Evolutionary conservation across 345 rosid genomes (phyloP).

Genomic region (Populus davidiana): DNA sequence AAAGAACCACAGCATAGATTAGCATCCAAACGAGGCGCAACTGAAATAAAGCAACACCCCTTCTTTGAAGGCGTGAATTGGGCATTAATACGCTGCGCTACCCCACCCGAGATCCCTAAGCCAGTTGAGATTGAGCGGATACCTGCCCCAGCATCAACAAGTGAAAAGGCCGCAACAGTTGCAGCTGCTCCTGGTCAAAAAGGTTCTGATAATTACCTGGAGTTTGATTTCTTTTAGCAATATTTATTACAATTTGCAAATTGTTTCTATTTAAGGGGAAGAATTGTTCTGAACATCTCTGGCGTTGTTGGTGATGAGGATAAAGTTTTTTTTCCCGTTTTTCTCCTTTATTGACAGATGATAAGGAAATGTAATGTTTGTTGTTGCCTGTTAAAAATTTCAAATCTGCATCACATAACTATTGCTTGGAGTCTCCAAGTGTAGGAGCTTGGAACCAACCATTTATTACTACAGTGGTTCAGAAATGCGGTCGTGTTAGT

Average conservation of each 20-base stretch:
- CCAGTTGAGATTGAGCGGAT: slow-evolving; percentile 60
- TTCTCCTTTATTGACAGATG: slow-evolving; percentile 29
- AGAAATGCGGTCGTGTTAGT: neutral
- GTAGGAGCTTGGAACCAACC: neutral
- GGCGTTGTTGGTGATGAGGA: slow-evolving; percentile 35
- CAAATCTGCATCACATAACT: slow-evolving; percentile 16
- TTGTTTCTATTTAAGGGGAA: slow-evolving; percentile 39
- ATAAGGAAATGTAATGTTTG: slow-evolving; percentile 38
- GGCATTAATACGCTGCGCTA: slow-evolving; percentile 83
- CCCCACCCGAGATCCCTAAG: slow-evolving; percentile 87
- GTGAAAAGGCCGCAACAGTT: slow-evolving; percentile 43
- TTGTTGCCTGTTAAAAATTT: slow-evolving; percentile 19
- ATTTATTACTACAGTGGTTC: too few relatives aligned
- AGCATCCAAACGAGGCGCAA: slow-evolving; percentile 85
- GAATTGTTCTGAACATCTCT: slow-evolving; percentile 34
- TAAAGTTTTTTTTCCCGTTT: slow-evolving; percentile 16
- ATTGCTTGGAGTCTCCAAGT: neutral
- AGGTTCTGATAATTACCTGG: slow-evolving; percentile 79
- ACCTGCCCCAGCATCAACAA: slow-evolving; percentile 41
- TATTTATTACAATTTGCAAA: slow-evolving; percentile 21
- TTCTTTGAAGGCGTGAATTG: slow-evolving; percentile 94
- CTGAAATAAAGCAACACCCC: slow-evolving; percentile 89
- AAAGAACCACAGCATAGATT: slow-evolving; percentile 85
- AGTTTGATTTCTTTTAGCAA: slow-evolving; percentile 85
- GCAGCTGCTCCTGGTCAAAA: slow-evolving; percentile 45